These are phyloP conservation scores for Aphanomyces cochlioides DNA, from an alignment of 352 stramenopile genomes.

Conservation along the genomic window DNA sequence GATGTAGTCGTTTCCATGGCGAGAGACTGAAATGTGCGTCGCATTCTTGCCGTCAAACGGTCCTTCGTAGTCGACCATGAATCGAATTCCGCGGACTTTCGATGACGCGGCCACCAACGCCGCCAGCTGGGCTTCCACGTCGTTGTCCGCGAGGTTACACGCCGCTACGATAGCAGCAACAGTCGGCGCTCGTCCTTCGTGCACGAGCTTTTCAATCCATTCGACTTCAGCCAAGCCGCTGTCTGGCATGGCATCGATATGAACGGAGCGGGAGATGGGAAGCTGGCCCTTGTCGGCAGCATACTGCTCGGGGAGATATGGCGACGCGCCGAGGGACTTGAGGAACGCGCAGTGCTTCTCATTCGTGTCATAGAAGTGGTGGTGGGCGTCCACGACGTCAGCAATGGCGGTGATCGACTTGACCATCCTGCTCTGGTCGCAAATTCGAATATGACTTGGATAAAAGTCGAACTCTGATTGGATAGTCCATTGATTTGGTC, in stretches of 20 bases:
- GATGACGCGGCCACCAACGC: conserved; percentile 32
- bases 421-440: conserved; percentile 2
- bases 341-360: conserved; percentile 49
- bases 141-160: conserved; percentile 42
- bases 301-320: conserved; percentile 50
- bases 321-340: conserved; percentile 30
- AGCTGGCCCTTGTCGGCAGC: conserved; percentile 30
- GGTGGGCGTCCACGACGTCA: conserved; percentile 50
- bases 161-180: conserved; percentile 52
- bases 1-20: conserved; percentile 55
- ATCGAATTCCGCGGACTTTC: conserved; percentile 48
- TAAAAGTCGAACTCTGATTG: not conserved
- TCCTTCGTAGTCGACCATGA: conserved; percentile 61
- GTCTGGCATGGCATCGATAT: conserved; percentile 54
- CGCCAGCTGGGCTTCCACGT: conserved; percentile 36
- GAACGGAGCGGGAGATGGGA: conserved; percentile 42
- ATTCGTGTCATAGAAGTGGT: conserved; percentile 51
- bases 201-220: conserved; percentile 41
- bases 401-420: conserved; percentile 1
- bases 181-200: conserved; percentile 26
- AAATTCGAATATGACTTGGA: conserved; percentile 11
- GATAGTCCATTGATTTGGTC: not conserved
- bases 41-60: conserved; percentile 40
- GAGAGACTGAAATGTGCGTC: conserved; percentile 45
- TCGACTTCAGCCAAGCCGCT: conserved; percentile 40